These are phyloP conservation scores for Inga laurina DNA, from an alignment of 306 rosid genomes.

Conservation along the genomic window DNA sequence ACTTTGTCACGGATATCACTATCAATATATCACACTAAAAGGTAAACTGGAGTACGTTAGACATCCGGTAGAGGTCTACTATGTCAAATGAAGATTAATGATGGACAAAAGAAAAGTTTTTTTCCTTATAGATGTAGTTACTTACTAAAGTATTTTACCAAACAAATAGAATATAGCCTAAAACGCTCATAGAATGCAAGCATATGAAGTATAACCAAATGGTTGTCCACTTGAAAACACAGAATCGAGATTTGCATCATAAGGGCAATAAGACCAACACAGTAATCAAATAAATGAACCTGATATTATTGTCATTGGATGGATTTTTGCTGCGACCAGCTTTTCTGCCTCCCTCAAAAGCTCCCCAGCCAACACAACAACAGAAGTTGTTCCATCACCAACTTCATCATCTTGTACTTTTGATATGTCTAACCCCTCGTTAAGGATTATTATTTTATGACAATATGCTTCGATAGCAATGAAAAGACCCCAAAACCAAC, in stretches of 20 bases:
- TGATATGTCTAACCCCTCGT: conserved; percentile 72
- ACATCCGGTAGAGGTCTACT: neutral
- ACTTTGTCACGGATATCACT: neutral
- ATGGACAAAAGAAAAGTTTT: neutral
- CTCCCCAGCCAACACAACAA: conserved; percentile 98
- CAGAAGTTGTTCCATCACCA: conserved; percentile 99
- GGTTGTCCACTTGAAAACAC: neutral
- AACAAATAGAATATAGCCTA: neutral
- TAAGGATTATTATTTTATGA: conserved; percentile 44
- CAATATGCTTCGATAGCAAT: conserved; percentile 2
- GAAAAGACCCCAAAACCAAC: neutral
- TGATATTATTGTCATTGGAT: conserved; percentile 97
- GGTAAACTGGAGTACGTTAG: conserved; percentile 3
- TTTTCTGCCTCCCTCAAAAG: conserved; percentile 95
- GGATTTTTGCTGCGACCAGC: conserved; percentile 87
- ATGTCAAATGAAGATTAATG: neutral
- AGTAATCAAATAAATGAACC: conserved; percentile 50
- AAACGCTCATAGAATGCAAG: neutral
- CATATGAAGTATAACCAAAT: neutral
- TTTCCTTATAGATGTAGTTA: neutral
- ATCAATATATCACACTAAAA: neutral
- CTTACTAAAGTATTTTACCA: neutral
- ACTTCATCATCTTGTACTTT: conserved; percentile 99
- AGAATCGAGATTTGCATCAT: conserved; percentile 1
- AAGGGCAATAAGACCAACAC: neutral